Conservation (phyloP, 164 flowering plant species). For the Magnolia changhungtana region DNA sequence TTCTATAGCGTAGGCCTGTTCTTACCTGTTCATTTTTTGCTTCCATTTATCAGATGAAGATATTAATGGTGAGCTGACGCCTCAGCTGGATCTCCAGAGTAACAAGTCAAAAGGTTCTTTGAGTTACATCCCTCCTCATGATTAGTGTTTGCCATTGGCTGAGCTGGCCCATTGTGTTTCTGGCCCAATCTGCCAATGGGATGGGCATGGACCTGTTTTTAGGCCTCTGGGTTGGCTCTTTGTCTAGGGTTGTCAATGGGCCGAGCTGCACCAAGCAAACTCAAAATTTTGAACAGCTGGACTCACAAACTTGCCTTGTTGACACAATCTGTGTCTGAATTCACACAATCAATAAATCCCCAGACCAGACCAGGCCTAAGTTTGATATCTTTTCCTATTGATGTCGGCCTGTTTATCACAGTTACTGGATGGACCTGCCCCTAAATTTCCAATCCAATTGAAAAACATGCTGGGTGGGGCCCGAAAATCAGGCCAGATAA, state of each 20-base stretch:
- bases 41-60: constrained; percentile 31
- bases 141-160: not conserved
- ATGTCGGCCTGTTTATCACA: not conserved
- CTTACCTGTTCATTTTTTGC: not conserved
- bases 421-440: not conserved
- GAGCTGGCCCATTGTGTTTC: not conserved
- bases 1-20: not conserved
- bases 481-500: too few species aligned
- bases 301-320: not conserved
- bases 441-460: not conserved
- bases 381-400: not conserved
- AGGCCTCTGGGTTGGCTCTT: not conserved
- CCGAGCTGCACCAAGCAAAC: not conserved
- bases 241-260: not conserved
- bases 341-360: not conserved
- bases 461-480: not conserved
- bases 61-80: constrained; percentile 42
- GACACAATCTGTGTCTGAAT: not conserved
- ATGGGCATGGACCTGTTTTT: too few species aligned
- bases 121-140: not conserved
- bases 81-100: constrained; percentile 54
- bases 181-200: not conserved
- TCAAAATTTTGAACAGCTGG: not conserved
- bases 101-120: constrained; percentile 58
- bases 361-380: not conserved